Percentiles rank a stretch among this genome's conserved stretches.
phyloP scores from a whole-genome alignment of 2,329 filamentous ascomycete species.

The Kalaharituber pfeilii region DNA sequence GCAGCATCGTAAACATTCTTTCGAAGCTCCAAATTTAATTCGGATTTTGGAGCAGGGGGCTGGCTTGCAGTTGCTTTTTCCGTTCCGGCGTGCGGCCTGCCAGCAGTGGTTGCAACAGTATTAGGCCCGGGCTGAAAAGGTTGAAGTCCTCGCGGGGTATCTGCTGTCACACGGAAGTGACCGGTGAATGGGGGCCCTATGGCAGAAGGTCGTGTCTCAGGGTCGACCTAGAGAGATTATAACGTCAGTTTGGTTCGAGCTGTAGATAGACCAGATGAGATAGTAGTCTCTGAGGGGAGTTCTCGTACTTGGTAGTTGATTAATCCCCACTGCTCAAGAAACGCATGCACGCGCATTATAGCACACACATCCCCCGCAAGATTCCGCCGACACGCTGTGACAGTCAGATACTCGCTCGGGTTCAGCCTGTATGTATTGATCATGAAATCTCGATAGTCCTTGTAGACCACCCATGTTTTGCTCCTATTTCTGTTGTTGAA shows the following conservation, averaged over 20 bases:
- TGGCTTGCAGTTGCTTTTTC: constrained; percentile 47
- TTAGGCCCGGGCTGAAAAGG: constrained; percentile 84
- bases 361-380: constrained; percentile 94
- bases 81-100: constrained; percentile 48
- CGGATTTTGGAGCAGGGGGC: constrained; percentile 47
- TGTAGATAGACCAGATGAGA: too few relatives aligned
- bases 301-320: constrained; percentile 86
- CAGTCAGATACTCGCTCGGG: constrained; percentile 86
- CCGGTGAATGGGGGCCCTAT: constrained; percentile 94
- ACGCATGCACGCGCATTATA: constrained; percentile 96
- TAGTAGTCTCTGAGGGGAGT: too few relatives aligned
- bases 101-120: constrained; percentile 38
- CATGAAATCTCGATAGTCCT: constrained; percentile 99
- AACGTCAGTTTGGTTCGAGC: too few relatives aligned
- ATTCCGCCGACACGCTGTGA: constrained; percentile 88
- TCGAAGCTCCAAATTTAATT: constrained; percentile 79
- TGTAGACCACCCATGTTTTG: constrained; percentile 94
- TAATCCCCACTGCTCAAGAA: constrained; percentile 94
- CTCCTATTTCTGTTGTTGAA: constrained; percentile 97
- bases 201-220: constrained; percentile 83
- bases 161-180: constrained; percentile 89
- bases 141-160: constrained; percentile 85
- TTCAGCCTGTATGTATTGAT: constrained; percentile 97
- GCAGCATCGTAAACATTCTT: constrained; percentile 91
- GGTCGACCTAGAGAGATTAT: constrained; percentile 54